Conservation (phyloP, 2,329 filamentous ascomycete species). For the Cytospora piceae region DNA sequence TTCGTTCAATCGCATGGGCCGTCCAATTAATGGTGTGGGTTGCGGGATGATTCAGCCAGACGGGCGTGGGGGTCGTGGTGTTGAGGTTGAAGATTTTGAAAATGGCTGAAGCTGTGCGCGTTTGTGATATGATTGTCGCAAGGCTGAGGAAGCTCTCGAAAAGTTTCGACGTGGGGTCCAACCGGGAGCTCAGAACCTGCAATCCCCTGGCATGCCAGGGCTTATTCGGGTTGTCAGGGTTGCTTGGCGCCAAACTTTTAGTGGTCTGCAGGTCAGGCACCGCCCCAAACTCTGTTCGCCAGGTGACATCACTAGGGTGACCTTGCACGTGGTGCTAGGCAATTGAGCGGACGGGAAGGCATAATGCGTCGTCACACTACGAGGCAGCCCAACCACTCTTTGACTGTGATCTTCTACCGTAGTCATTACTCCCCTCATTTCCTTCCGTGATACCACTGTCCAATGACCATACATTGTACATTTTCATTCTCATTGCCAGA, state of each 20-base stretch:
- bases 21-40: background rate
- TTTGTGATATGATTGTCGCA: background rate
- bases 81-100: background rate
- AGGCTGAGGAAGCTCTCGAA: slow-evolving; percentile 21
- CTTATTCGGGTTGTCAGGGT: slow-evolving; percentile 8
- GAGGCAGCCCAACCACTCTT: background rate
- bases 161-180: slow-evolving; percentile 20
- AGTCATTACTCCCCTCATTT: background rate
- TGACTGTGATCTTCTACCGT: background rate
- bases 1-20: background rate
- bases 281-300: slow-evolving; percentile 23
- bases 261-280: slow-evolving; percentile 23
- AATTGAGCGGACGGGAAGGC: background rate
- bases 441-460: background rate
- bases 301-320: slow-evolving; percentile 22
- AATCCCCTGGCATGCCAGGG: slow-evolving; percentile 8
- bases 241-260: slow-evolving; percentile 24
- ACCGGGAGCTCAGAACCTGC: background rate
- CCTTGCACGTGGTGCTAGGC: background rate
- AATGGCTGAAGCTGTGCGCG: background rate
- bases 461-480: background rate
- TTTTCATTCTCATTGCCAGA: background rate
- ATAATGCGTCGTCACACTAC: background rate
- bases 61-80: background rate
- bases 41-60: background rate